Conservation (phyloP, 139 green algal genomes). For the Closterium sp. region DNA sequence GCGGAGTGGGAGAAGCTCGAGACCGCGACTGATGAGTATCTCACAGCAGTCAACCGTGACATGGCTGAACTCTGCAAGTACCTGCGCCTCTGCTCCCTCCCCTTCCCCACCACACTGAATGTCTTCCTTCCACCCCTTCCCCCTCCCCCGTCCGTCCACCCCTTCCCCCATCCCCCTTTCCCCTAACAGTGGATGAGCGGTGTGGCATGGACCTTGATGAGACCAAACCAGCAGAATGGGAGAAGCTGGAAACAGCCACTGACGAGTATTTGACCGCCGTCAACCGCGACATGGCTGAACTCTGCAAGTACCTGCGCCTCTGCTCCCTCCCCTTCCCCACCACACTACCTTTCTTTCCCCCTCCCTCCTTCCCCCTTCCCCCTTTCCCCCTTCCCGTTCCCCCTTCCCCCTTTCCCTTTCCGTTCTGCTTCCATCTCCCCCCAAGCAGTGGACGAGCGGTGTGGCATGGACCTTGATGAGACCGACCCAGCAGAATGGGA, state of each 20-base stretch:
- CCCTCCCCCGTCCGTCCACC: not conserved
- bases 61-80: conserved; percentile 19
- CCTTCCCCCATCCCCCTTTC: not conserved
- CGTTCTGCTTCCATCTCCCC: too few relatives aligned
- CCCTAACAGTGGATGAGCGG: conserved; percentile 39
- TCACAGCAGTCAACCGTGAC: not conserved
- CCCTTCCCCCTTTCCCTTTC: too few relatives aligned
- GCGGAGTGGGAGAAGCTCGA: conserved; percentile 35
- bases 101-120: not conserved
- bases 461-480: conserved; percentile 50
- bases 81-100: not conserved
- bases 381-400: not conserved
- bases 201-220: conserved; percentile 51
- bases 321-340: not conserved
- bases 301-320: conserved; percentile 14
- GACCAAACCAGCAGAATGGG: conserved; percentile 39
- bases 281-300: not conserved
- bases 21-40: conserved; percentile 39
- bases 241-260: conserved; percentile 32
- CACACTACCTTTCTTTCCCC: not conserved
- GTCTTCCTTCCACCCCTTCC: not conserved
- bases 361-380: not conserved
- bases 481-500: conserved; percentile 44
- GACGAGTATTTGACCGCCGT: conserved; percentile 27
- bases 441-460: conserved; percentile 43